Evolutionary conservation across 192 early-diverging fungal genomes (phyloP), one percentile per base, ranked within the genome.

Genomic region (Rhizophagus prolifer): DNA sequence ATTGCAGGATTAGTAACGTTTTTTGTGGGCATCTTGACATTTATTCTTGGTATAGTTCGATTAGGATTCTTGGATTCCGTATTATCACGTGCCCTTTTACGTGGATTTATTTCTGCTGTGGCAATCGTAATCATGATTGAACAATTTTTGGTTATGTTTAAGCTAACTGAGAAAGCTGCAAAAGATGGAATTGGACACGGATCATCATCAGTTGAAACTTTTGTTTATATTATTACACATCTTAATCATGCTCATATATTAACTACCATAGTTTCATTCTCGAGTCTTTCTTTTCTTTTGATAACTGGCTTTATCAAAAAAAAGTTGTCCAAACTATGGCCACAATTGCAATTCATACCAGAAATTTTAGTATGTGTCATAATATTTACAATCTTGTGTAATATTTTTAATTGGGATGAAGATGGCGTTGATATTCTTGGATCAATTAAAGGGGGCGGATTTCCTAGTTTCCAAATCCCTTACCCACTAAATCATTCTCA

Each of bases 61-160:
- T 87, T 99, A 19, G 98, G 98, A n/a, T 99, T 99, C 79, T 80
- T 99, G 58, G 98, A 99, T 81, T 97, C 96, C 26, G 91, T 99
- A 47, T 89, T 99, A 74, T 95, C 94, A 12, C 91, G 95, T 70
- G 94, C 97, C 7, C 82, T 98, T n/a, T 79, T 99, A 62, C 88
- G 96, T 10, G 98, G 98, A 19, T 99, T 99, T 78, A 94, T 98
- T 61, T 91, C 94, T 28, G 98, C 96, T 34, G 95, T 97, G 0
- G 98, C 96, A 7, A 81, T 95, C 34, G 96, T 98, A 0, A 89
- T 99, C 23, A 90, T 96, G 70, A 91, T 97, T 54, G 94, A 97
- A 76, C 96, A 98, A 86, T 81, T 85, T 19, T 89, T 91, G 64
- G 86, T 88, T 25, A 85, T 99, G 77, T 84, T 97, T 64, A 95